phyloP scores from a whole-genome alignment of 2,329 filamentous ascomycete genomes.

The Colletotrichum lentis region DNA sequence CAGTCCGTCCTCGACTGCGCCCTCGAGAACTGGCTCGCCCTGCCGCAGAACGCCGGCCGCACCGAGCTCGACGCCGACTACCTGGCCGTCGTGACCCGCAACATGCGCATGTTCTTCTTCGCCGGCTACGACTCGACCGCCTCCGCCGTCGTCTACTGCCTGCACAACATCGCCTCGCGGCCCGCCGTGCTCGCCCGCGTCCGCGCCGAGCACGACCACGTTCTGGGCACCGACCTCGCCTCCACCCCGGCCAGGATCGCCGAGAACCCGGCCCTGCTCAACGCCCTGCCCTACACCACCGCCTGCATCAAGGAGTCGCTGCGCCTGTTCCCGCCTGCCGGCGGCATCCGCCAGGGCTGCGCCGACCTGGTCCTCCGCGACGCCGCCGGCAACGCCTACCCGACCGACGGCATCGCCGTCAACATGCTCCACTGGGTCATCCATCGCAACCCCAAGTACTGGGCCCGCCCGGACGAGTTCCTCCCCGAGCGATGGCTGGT shows the following conservation, averaged over 20 bases:
- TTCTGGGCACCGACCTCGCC: conserved; percentile 53
- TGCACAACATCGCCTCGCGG: conserved; percentile 45
- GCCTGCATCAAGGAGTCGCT: conserved; percentile 65
- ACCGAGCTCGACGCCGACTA: conserved; percentile 41
- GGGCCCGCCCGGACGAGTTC: conserved; percentile 55
- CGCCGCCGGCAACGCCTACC: conserved; percentile 53
- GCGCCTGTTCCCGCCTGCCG: conserved; percentile 61
- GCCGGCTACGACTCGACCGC: conserved; percentile 53
- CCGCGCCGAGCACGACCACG: conserved; percentile 57
- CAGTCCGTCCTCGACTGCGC: conserved; percentile 46
- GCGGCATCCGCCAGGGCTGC: conserved; percentile 51
- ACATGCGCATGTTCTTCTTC: conserved; percentile 50
- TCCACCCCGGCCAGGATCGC: conserved; percentile 14
- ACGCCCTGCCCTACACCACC: conserved; percentile 60
- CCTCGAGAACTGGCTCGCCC: conserved; percentile 44
- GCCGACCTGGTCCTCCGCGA: conserved; percentile 53
- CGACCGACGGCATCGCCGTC: conserved; percentile 55
- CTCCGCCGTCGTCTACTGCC: conserved; percentile 45
- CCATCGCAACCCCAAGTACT: conserved; percentile 53
- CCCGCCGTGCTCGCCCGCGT: conserved; percentile 44
- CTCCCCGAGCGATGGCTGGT: conserved; percentile 58
- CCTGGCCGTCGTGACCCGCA: conserved; percentile 42
- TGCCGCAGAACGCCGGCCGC: conserved; percentile 39
- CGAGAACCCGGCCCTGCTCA: conserved; percentile 56
- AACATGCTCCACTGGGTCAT: conserved; percentile 50